Evolutionary conservation across 2,329 filamentous ascomycete species (phyloP).

Genomic region (Dendrostoma leiphaemia): DNA sequence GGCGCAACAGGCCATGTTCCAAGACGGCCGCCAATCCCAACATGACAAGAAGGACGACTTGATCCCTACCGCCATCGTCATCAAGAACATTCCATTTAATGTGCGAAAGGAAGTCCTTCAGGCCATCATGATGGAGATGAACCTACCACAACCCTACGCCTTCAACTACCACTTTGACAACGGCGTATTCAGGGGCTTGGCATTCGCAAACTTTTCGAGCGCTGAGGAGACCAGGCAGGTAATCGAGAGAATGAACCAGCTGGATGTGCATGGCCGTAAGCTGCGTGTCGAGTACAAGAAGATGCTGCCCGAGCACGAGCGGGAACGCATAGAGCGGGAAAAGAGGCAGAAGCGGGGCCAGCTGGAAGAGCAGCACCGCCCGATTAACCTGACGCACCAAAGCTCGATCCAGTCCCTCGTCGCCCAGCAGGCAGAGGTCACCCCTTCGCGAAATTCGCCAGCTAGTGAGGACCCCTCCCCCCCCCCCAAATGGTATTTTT

Average conservation of each 20-base stretch:
- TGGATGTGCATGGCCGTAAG: slow-evolving; percentile 93
- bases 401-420: slow-evolving; percentile 79
- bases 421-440: slow-evolving; percentile 60
- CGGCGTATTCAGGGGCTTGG: slow-evolving; percentile 90
- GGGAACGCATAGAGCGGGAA: slow-evolving; percentile 93
- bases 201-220: slow-evolving; percentile 97
- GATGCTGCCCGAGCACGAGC: slow-evolving; percentile 92
- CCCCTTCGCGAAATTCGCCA: slow-evolving; percentile 47
- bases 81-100: slow-evolving; percentile 99
- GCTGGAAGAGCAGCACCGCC: slow-evolving; percentile 90
- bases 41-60: slow-evolving; percentile 63
- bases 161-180: slow-evolving; percentile 99
- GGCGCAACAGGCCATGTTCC: slow-evolving; percentile 34
- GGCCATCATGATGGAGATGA: slow-evolving; percentile 89
- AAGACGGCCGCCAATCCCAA: slow-evolving; percentile 38
- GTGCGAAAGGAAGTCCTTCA: slow-evolving; percentile 96
- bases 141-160: slow-evolving; percentile 90
- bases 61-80: slow-evolving; percentile 96
- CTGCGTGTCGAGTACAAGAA: slow-evolving; percentile 98
- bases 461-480: slow-evolving; percentile 37
- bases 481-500: background rate
- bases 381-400: slow-evolving; percentile 77
- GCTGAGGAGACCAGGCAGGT: slow-evolving; percentile 90
- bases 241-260: slow-evolving; percentile 91
- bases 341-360: slow-evolving; percentile 95